Evolutionary conservation across 2,329 filamentous ascomycete species (phyloP), one percentile per base, ranked within the genome.

Genomic region (Talaromyces funiculosus): DNA sequence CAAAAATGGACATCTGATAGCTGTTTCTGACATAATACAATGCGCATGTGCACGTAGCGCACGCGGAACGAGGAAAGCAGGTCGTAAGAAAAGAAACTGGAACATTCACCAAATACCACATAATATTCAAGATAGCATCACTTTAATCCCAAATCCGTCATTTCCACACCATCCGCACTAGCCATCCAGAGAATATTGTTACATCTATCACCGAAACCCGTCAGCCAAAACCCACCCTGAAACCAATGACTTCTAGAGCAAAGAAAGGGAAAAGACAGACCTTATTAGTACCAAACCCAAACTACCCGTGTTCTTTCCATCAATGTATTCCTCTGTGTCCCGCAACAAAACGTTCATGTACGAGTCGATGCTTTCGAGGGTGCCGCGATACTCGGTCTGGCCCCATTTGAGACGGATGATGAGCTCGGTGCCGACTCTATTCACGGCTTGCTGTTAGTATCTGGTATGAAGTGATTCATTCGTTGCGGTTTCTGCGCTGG

Each of bases 331-430:
- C 78, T 96, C 90, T 56, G 93, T 92, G 69, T 89, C 88, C 66
- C 87, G 86, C 65, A 99, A 84, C 79, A 97, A 92, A 65, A 99
- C 87, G 81, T 99, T 99, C 93, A 99, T 97, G 82, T 99, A 99
- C 73, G 90, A 92, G 80, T 99, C 94, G 72, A 96, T 90, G 69
- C 89, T 93, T 72, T 96, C 90, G 64, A 99, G 85, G 66, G 86
- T 85, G 74, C 94, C 94, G 76, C 93, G 95, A 84, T 99, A 99
- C 77, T 99, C 94, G 62, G 91, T 94, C 77, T 97, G 88, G 69
- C 91, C 92, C 94, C 94, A 99, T 84, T 99, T 99, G 66, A 99
- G 84, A 69, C 92, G 90, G 65, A 99, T 89, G 65, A 92, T 82
- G 72, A 99, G 87, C 71, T 93, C 86, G 76, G 95, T 90, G 81